A percentile compares a stretch with the other conserved stretches of the same genome.
Evolutionary conservation across 2,329 filamentous ascomycete species (phyloP).

Genomic region (Alternaria sp.): DNA sequence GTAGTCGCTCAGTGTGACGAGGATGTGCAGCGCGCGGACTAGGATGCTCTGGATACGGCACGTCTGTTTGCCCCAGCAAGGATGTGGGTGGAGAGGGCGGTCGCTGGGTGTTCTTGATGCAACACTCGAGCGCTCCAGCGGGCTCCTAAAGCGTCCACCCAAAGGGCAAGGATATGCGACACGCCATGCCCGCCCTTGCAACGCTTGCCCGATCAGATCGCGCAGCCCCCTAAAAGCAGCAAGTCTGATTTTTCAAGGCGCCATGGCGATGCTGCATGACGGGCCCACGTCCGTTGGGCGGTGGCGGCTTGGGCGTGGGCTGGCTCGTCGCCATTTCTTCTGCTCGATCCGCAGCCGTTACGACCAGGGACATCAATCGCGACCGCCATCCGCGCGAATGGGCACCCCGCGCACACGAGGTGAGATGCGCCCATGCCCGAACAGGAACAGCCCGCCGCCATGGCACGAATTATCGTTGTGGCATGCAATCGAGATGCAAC

Average conservation of each 20-base stretch:
- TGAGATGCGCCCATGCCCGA: slow-evolving; percentile 25
- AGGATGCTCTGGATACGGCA: slow-evolving; percentile 24
- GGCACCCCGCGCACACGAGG: slow-evolving; percentile 26
- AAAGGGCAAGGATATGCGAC: slow-evolving; percentile 28
- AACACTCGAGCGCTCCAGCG: slow-evolving; percentile 10
- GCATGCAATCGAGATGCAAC: slow-evolving; percentile 37
- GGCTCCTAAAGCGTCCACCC: slow-evolving; percentile 20
- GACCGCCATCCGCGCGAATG: slow-evolving; percentile 29
- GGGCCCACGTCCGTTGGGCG: slow-evolving; percentile 18
- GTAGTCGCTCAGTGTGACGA: slow-evolving; percentile 33
- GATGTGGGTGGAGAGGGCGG: slow-evolving; percentile 16
- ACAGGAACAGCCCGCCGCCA: slow-evolving; percentile 22
- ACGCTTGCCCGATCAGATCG: slow-evolving; percentile 29
- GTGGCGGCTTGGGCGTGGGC: slow-evolving; percentile 2
- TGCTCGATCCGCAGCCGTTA: slow-evolving; percentile 34
- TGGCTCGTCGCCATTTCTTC: background rate
- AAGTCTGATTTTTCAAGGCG: background rate
- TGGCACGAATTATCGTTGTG: slow-evolving; percentile 28
- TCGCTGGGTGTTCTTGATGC: slow-evolving; percentile 22
- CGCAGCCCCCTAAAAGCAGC: slow-evolving; percentile 16
- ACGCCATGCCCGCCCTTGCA: slow-evolving; percentile 27
- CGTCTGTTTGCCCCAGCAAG: slow-evolving; percentile 26
- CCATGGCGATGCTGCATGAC: slow-evolving; percentile 5
- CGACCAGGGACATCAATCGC: slow-evolving; percentile 28
- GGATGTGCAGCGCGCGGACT: slow-evolving; percentile 22